phyloP scores from a whole-genome alignment of 2,329 filamentous ascomycete species.

The Fonsecaea nubica region DNA sequence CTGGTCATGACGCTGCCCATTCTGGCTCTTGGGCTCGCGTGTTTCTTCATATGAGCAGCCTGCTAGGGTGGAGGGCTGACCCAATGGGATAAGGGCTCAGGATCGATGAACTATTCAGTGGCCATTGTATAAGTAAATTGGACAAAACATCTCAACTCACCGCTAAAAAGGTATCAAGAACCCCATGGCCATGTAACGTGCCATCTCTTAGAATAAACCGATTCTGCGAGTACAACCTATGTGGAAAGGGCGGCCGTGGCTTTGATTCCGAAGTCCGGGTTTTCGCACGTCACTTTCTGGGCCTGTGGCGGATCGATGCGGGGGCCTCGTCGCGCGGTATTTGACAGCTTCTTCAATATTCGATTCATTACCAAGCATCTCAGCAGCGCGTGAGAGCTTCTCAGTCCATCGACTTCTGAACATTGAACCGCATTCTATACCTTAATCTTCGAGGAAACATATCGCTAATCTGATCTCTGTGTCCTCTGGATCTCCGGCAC shows the following conservation, averaged over 20 bases:
- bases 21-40: slow-evolving; percentile 7
- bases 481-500: background rate
- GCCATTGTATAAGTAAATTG: background rate
- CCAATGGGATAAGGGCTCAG: background rate
- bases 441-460: background rate
- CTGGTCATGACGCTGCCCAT: slow-evolving; percentile 12
- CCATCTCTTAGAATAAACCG: background rate
- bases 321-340: background rate
- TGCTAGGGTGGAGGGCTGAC: background rate
- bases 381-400: background rate
- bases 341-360: background rate
- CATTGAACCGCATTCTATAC: background rate
- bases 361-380: slow-evolving; percentile 2
- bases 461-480: background rate
- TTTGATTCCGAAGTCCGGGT: background rate
- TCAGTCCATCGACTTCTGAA: background rate
- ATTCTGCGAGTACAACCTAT: too few species aligned
- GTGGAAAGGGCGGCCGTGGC: background rate
- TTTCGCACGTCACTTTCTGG: background rate
- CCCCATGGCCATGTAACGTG: background rate
- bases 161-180: background rate
- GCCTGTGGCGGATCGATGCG: slow-evolving; percentile 7
- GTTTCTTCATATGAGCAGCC: slow-evolving; percentile 5
- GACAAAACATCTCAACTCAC: background rate
- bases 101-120: background rate